Base-by-base conservation (phyloP, 176 grass and related monocot genomes). In the Bothriochloa decipiens region DNA sequence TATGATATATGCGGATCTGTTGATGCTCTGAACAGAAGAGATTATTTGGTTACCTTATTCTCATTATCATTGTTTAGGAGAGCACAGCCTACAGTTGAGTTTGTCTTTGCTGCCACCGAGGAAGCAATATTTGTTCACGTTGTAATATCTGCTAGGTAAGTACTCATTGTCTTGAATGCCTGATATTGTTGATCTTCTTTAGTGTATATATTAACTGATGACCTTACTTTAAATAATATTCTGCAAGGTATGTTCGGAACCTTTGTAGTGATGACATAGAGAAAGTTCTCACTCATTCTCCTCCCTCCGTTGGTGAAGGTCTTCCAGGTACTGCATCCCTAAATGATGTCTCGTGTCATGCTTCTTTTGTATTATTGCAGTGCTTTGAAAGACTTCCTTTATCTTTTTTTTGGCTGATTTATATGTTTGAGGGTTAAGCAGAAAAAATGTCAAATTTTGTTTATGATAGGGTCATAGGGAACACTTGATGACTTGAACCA, bases 111-210 rank as follows among this genome's bases (percentile, higher is more conserved):
- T 81, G 96, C 96, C 70, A 99, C 93, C 0, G 96, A 99, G 64
- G 96, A 99, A 87, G 91, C 96, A 82, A 84, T 99, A 65, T 99
- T 96, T 87, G 96, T 96, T 58, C 96, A 99, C 8, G 96, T 85
- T 65, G 52, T 99, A 63, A 81, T 99, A 83, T 99, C 96, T 77
- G 91, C 96, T 47, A 99, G 91, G 96, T 99, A 36, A 87, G 82
- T 88, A 66, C 39, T 94, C 27, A 83, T 58, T 91, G 42, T 35
- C 77, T 58, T 81, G 47, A 12, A 1, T 29, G 28, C 27, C 52
- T 42, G 11, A 82, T 72, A 52, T 63, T 85, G 12, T 12, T n/a
- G 3, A 16, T 68, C 40, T 69, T 89, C 46, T 83, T 82, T 40
- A 79, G 33, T 87, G 79, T 74, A 68, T 87, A 33, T 80, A 53